A percentile compares a stretch with the other conserved stretches of the same genome.
phyloP scores from a whole-genome alignment of 2,329 filamentous ascomycete species.

The Scedosporium apiospermum region DNA sequence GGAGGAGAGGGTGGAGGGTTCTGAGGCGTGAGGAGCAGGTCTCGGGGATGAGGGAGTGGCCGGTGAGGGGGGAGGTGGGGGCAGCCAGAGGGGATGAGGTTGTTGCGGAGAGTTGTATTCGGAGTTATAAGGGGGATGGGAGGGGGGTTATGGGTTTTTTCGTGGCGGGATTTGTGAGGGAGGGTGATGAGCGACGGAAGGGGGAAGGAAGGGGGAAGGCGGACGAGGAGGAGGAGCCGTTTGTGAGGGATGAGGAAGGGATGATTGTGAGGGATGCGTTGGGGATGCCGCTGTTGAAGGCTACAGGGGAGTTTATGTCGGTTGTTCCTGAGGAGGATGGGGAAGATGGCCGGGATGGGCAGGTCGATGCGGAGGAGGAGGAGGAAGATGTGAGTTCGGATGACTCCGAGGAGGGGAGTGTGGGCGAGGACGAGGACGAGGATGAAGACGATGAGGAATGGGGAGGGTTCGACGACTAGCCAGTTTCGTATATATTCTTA shows the following conservation, averaged over 20 bases:
- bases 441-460: conserved; percentile 16
- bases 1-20: conserved; percentile 65
- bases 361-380: conserved; percentile 8
- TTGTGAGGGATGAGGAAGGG: conserved; percentile 45
- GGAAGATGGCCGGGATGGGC: conserved; percentile 13
- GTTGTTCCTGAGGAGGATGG: conserved; percentile 12
- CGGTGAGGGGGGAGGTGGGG: conserved; percentile 48
- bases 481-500: not conserved
- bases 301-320: conserved; percentile 19
- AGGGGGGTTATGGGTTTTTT: conserved; percentile 94
- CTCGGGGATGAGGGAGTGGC: conserved; percentile 68
- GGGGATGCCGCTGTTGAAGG: conserved; percentile 27
- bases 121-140: conserved; percentile 71
- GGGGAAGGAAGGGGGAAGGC: not conserved
- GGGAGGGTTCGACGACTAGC: conserved; percentile 15
- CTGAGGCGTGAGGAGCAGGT: conserved; percentile 64
- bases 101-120: conserved; percentile 66
- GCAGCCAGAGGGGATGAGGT: conserved; percentile 38
- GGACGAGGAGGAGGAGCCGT: conserved; percentile 36
- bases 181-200: conserved; percentile 12
- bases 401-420: conserved; percentile 11
- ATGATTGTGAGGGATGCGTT: conserved; percentile 33
- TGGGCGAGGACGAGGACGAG: conserved; percentile 24
- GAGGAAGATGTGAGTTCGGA: not conserved
- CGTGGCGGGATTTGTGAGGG: conserved; percentile 67